Percentiles rank a stretch among this genome's conserved stretches.
These are phyloP conservation scores for Discostella stelligeroides DNA, from an alignment of 108 stramenopile genomes.

Conservation along the genomic window DNA sequence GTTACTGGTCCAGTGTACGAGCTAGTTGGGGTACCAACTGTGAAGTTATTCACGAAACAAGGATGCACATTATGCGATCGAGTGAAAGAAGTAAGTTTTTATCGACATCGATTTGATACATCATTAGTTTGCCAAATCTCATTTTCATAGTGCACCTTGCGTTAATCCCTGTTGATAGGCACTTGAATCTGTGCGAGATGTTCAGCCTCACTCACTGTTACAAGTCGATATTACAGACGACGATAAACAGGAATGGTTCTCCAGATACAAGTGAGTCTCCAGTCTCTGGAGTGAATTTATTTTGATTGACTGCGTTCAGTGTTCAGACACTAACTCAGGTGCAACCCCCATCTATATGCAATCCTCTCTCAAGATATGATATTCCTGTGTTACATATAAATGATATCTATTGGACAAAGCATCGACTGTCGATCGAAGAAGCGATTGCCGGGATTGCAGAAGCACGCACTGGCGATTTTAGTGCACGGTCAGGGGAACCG, in stretches of 20 bases:
- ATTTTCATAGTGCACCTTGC: background rate
- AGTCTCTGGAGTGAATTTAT: background rate
- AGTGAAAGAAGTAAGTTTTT: slow-evolving; percentile 54
- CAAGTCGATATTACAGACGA: slow-evolving; percentile 84
- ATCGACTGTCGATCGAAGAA: slow-evolving; percentile 62
- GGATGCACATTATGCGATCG: slow-evolving; percentile 86
- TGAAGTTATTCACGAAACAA: slow-evolving; percentile 80
- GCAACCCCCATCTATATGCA: background rate
- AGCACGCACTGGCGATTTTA: slow-evolving; percentile 58
- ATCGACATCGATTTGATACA: background rate
- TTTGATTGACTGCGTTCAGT: background rate
- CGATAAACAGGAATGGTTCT: slow-evolving; percentile 62
- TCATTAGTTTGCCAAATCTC: too few relatives aligned
- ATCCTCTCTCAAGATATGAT: slow-evolving; percentile 52
- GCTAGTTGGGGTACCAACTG: slow-evolving; percentile 36
- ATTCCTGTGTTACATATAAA: slow-evolving; percentile 83
- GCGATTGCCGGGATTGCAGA: slow-evolving; percentile 54
- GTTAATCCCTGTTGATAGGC: slow-evolving; percentile 27
- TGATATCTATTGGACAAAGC: slow-evolving; percentile 81
- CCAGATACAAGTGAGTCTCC: slow-evolving; percentile 67
- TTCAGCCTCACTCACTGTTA: slow-evolving; percentile 70
- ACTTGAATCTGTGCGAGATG: slow-evolving; percentile 53
- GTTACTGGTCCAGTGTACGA: slow-evolving; percentile 74
- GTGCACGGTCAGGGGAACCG: slow-evolving; percentile 61
- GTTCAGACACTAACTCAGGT: too few relatives aligned